Base-by-base conservation (phyloP, 192 early-diverging fungal genomes). In the Phycomyces blakesleeanus region DNA sequence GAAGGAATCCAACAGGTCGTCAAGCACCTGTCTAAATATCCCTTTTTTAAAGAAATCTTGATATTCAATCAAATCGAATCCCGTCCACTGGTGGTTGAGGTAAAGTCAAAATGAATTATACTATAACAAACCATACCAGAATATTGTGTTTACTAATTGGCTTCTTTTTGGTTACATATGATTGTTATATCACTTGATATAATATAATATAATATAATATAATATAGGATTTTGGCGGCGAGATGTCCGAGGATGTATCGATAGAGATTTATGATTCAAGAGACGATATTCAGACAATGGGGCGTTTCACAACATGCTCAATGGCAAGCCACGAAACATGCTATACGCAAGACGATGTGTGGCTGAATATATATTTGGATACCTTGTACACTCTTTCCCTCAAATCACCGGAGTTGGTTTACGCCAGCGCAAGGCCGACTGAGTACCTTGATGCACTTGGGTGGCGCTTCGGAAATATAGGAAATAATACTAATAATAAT, bases 341-440 rank as follows among this genome's bases (percentile, higher is more conserved):
- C 54, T 84, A 84, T 55, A 78, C 80, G 22, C 82, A 84, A 59
- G 82, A 84, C 51, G 80, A 84, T 54, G 76, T 80, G 55, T 80
- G 78, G 76, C 64, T 84, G 26, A 84, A 84, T 58, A 60, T 76
- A 21, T 77, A 80, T 50, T 69, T 84, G 76, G 82, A 84, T 61
- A 72, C 66, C 47, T 64, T 82, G 26, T 84, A 84, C 63, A 80
- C 78, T 29, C 79, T 82, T 60, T 78, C 78, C 63, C 54, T 78
- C 53, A 66, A 66, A 1, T 70, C 69, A 38, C 76, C 82, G 0
- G 76, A 71, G 37, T 54, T 78, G 41, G 74, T 84, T 61, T 76
- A 81, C 64, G 76, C 76, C 37, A 84, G 74, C 51, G 76, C 80
- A 34, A 67, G 78, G 58, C 72, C 80, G 14, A 39, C 75, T 22